Base-by-base conservation (phyloP, 495 filamentous ascomycete species). In the Aspergillus kassunensis region DNA sequence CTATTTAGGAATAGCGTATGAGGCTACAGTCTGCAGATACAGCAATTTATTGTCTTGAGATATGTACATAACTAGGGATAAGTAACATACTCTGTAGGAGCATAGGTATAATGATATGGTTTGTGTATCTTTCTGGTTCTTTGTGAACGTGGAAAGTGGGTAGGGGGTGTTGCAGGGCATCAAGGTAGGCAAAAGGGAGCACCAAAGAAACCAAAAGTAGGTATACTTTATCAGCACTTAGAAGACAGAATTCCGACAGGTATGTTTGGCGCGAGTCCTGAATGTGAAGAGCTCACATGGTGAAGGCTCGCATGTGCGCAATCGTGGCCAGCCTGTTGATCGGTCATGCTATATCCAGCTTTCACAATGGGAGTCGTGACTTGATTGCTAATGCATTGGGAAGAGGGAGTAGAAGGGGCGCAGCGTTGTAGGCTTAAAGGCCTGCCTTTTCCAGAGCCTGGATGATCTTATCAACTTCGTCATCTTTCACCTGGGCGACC, bases 391-490 rank as follows among this genome's bases (percentile, higher is more conserved):
- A 15, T 6, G 34, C 24, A 42, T 12, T 27, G 16, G 37, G 16
- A 15, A 29, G 16, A 34, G 35, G 34, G 37, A 33, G 19, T 46
- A 18, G 16, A 36, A 44, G 19, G 7, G 24, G 24, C 6, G 23
- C 8, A 34, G 10, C 15, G 45, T 15, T 9, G 9, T 13, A 20
- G 34, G 19, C 9, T 27, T 61, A 61, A 37, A 61, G 44, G 29
- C 37, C 52, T 20, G 91, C 86, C 73, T 88, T 88, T 37, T 72
- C 81, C 46, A 98, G 69, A 57, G 80, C 74, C 59, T 85, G 82
- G 7, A 90, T 88, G 54, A 96, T 73, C 15, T 82, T 82, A 63
- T 97, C 91, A 30, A 97, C 88, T 23, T 86, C 84, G 59, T 78
- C 74, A 66, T 96, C 89, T 63, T 90, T 77, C 62, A 80, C 69